These are phyloP conservation scores for Neurospora sp. DNA, from an alignment of 2,329 filamentous ascomycete species.

Conservation along the genomic window DNA sequence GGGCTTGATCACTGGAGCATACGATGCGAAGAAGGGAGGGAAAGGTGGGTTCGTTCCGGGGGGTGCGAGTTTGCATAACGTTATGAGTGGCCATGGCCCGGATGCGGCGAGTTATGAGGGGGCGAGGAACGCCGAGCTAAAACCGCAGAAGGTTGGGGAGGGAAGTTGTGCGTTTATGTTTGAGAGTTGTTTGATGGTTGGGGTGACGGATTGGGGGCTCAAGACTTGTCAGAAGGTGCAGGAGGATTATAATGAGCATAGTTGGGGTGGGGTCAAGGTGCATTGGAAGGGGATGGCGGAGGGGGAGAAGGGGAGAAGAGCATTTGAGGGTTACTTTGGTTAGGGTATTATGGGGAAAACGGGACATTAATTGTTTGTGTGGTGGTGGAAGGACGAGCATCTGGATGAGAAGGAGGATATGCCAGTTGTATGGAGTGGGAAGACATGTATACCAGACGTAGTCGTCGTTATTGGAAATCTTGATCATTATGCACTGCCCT, in stretches of 20 bases:
- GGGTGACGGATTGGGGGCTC: conserved; percentile 61
- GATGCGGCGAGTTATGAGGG: conserved; percentile 47
- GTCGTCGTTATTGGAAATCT: background rate
- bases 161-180: conserved; percentile 61
- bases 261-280: conserved; percentile 61
- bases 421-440: background rate
- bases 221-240: conserved; percentile 48
- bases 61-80: conserved; percentile 56
- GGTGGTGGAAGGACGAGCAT: background rate
- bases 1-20: conserved; percentile 47
- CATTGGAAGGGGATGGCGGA: conserved; percentile 43
- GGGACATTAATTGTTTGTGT: background rate
- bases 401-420: background rate
- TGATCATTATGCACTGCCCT: background rate
- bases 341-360: background rate
- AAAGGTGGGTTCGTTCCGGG: conserved; percentile 46
- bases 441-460: background rate
- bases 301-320: conserved; percentile 12
- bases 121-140: conserved; percentile 43
- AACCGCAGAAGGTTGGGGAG: conserved; percentile 46
- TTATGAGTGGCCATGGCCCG: conserved; percentile 59
- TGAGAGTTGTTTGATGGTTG: conserved; percentile 59
- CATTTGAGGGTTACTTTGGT: background rate
- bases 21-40: conserved; percentile 50
- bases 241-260: conserved; percentile 67